Base-by-base conservation (phyloP, 2,329 filamentous ascomycete genomes). In the Ascochyta fabae region DNA sequence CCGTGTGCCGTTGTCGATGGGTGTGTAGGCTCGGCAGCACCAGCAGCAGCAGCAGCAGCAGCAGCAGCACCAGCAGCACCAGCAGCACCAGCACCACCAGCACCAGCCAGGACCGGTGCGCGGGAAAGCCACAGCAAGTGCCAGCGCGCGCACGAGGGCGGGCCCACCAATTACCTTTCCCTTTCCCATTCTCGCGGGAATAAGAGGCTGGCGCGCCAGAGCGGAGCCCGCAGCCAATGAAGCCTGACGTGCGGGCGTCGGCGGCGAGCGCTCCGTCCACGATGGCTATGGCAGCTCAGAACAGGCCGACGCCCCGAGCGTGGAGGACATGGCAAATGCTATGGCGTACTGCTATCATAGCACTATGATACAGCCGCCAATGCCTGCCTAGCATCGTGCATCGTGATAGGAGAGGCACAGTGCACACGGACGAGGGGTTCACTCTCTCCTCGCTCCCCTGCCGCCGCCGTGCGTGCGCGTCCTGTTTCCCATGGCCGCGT, bases 221-320 rank as follows among this genome's bases (percentile, higher is more conserved):
- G 61, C 58, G 47, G 58, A 57, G 56, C 50, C 61, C 64, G 61
- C 59, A 56, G 53, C 67, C 61, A 69, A 69, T 71, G 39, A 58
- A 19, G 19, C 19, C 3, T 34, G 24, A 12, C 22, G 10, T 34
- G 19, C 33, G 34, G n/a, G 45, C 19, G 19, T 19, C 19, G 3
- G 19, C 19, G 29, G 38, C 56, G 53, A 53, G 53, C 59, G 53
- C 56, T 54, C 23, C 19, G 49, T 43, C 19, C 19, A 3, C 56
- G 24, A 43, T 44, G 23, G 13, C 46, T 33, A 19, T 19, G 19
- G 19, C 19, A 19, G 19, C 13, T 15, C 35, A 7, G 47, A 42
- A 55, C 8, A 41, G 41, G 53, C 53, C 46, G 53, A 45, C 4
- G 53, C 45, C 29, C 53, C 53, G 53, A 50, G 41, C 36, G 19